A percentile compares a stretch with the other conserved stretches of the same genome.
Evolutionary conservation across 495 filamentous ascomycete species (phyloP).

Genomic region (Penicillium samsonianum): DNA sequence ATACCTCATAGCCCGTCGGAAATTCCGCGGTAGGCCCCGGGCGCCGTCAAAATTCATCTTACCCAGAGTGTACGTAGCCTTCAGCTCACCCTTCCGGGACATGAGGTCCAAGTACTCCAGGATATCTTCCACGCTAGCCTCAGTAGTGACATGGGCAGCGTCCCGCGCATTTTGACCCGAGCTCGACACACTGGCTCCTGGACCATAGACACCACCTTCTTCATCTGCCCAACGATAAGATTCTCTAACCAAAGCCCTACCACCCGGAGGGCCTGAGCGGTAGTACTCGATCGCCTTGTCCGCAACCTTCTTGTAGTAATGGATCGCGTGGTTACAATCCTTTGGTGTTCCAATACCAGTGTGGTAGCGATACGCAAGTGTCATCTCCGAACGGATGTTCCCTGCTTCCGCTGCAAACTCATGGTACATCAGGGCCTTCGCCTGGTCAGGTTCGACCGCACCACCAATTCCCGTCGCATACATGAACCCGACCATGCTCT

Average conservation of each 20-base stretch:
- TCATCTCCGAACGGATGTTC: constrained; percentile 89
- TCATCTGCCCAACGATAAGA: constrained; percentile 82
- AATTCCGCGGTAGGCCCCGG: constrained; percentile 69
- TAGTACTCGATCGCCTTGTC: constrained; percentile 89
- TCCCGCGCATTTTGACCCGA: constrained; percentile 82
- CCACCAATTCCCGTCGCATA: constrained; percentile 90
- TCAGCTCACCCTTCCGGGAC: constrained; percentile 90
- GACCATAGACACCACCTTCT: constrained; percentile 88
- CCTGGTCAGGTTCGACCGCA: constrained; percentile 83
- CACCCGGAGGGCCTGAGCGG: constrained; percentile 88
- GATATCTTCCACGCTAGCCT: constrained; percentile 87
- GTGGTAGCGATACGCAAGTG: constrained; percentile 82
- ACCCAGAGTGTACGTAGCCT: constrained; percentile 85
- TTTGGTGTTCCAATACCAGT: constrained; percentile 81
- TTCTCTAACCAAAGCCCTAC: constrained; percentile 71
- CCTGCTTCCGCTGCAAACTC: constrained; percentile 88
- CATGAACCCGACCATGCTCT: constrained; percentile 95
- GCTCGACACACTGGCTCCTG: constrained; percentile 89
- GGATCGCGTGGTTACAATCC: constrained; percentile 80
- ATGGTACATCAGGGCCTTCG: constrained; percentile 89
- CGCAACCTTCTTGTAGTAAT: constrained; percentile 90
- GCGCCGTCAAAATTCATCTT: constrained; percentile 90
- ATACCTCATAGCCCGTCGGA: constrained; percentile 73
- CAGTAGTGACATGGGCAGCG: constrained; percentile 67
- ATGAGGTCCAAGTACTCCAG: constrained; percentile 93